These are phyloP conservation scores for Pythium sp. DNA, from an alignment of 352 stramenopile species.

Conservation along the genomic window DNA sequence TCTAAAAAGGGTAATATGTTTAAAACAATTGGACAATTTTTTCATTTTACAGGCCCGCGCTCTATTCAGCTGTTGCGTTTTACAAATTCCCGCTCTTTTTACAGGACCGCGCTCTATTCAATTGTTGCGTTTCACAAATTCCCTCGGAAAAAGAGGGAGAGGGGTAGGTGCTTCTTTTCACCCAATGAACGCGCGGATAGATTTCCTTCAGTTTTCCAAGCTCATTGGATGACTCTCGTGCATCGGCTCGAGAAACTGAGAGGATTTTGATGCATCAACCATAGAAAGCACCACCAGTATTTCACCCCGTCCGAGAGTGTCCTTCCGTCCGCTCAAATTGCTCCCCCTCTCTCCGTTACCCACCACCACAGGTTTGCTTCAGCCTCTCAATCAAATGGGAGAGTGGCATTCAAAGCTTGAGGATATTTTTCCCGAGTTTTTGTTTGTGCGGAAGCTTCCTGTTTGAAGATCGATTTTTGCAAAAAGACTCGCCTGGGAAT, in stretches of 20 bases:
- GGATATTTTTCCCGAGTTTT: background rate
- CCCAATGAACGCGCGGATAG: constrained; percentile 27
- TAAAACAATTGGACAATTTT: background rate
- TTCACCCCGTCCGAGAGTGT: constrained; percentile 20
- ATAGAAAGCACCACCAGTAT: constrained; percentile 34
- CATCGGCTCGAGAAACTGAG: constrained; percentile 15
- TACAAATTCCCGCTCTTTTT: background rate
- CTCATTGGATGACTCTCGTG: constrained; percentile 27
- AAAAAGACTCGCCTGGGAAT: background rate
- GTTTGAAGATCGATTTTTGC: background rate
- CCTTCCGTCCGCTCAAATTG: background rate
- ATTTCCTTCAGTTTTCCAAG: constrained; percentile 22
- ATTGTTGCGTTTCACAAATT: background rate
- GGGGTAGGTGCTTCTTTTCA: background rate
- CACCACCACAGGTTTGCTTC: background rate
- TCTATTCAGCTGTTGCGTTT: background rate
- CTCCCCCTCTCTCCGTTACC: background rate
- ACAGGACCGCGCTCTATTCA: background rate
- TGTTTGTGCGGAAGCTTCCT: background rate
- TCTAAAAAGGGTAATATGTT: background rate
- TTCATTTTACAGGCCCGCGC: background rate
- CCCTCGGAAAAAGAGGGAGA: background rate
- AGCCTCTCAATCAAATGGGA: background rate
- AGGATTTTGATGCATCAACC: constrained; percentile 9
- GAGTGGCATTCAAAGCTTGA: background rate